Base-by-base conservation (phyloP, 805 yeast species). In the Metschnikowia vanudenii region DNA sequence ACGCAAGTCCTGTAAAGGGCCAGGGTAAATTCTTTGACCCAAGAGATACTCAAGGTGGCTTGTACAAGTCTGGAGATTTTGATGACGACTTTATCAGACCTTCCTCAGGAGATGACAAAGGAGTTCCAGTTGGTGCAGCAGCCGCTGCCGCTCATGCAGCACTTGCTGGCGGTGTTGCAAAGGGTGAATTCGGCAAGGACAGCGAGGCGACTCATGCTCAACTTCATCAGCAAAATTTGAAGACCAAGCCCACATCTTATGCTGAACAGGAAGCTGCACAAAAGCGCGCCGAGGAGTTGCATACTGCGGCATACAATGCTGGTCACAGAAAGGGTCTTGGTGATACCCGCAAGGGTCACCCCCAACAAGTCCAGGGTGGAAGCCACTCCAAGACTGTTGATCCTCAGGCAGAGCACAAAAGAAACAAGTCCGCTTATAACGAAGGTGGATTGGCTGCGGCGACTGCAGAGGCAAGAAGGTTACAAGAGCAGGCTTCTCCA, bases 41-140 rank as follows among this genome's bases (percentile, higher is more conserved):
- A 11, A 57, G 51, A 48, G 72, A 67, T 51, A 66, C 72, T 29
- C 71, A 67, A 50, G 69, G 69, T 20, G 68, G 70, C 17, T 47
- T 56, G 39, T 62, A 61, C 45, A 33, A 51, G 35, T 35, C 37
- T 20, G 45, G 41, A 30, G 43, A 38, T 30, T 41, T 33, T 13
- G 35, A 31, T 14, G 20, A 30, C 13, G 7, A 38, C 14, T 14
- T n/a, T 2, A n/a, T 5, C 24, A 20, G 7, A 20, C 7, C 13
- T 8, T n/a, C 34, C 5, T 13, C 42, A 5, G 24, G 39, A 8
- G 26, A 24, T 8, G 24, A 32, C 12, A 26, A 39, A 26, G 24
- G 24, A 5, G 43, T 38, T n/a, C 38, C 41, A 9, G 45, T 40
- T 13, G 50, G 53, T n/a, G 47, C 45, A 3, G 46, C 49, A 8